Conservation (phyloP, 208 protist species). For the Leishmania martiniquensis region DNA sequence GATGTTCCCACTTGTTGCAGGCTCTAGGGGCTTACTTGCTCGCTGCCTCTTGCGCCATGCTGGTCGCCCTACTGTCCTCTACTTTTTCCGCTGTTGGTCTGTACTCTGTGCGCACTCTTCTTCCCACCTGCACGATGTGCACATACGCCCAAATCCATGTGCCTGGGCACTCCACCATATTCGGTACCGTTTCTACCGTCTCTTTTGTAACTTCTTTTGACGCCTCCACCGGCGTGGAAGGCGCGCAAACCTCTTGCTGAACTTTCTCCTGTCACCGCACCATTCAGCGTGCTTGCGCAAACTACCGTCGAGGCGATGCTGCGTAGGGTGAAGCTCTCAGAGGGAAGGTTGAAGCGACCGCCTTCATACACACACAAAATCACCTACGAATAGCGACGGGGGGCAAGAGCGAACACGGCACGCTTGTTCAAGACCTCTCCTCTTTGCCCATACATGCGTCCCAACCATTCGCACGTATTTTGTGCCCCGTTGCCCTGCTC, state of each 20-base stretch:
- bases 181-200: neutral
- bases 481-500: neutral
- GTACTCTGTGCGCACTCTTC: neutral
- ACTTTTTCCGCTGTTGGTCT: neutral
- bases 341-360: neutral
- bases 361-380: neutral
- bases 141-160: neutral
- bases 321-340: neutral
- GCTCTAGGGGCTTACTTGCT: neutral
- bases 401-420: neutral
- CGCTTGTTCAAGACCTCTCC: neutral
- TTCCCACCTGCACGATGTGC: too few species aligned
- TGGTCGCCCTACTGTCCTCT: neutral
- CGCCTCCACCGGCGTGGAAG: neutral
- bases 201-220: neutral
- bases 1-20: neutral
- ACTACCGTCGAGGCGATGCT: neutral
- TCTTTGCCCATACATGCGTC: neutral
- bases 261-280: neutral
- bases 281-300: neutral
- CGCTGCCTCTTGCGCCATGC: neutral
- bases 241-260: neutral
- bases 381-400: conserved; percentile 2
- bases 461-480: neutral
- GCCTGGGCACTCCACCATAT: neutral